Conservation (phyloP, 768 basidiomycete genomes). For the Dacryopinax spathularia region DNA sequence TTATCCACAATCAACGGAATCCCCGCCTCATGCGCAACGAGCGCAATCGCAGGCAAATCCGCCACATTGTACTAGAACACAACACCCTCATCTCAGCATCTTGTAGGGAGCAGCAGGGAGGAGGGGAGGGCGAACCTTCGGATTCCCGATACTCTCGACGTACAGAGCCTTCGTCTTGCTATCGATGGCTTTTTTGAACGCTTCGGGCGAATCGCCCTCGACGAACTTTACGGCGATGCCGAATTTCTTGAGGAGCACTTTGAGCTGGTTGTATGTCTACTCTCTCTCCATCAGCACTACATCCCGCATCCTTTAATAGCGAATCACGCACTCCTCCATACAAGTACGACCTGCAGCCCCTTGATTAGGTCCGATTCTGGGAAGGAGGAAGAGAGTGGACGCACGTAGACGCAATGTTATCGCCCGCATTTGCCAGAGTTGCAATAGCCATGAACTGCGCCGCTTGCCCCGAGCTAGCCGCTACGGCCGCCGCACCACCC, state of each 20-base stretch:
- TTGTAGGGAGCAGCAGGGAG: background rate
- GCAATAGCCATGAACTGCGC: slow-evolving; percentile 63
- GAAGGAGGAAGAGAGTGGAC: slow-evolving; percentile 14
- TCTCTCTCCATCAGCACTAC: background rate
- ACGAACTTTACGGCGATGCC: slow-evolving; percentile 56
- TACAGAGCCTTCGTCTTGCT: slow-evolving; percentile 60
- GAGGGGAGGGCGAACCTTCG: slow-evolving; percentile 26
- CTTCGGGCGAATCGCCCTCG: slow-evolving; percentile 37
- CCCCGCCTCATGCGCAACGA: slow-evolving; percentile 56
- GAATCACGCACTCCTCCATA: slow-evolving; percentile 49
- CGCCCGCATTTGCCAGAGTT: slow-evolving; percentile 46
- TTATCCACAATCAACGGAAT: slow-evolving; percentile 75
- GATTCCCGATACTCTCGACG: slow-evolving; percentile 69
- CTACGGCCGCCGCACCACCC: slow-evolving; percentile 62
- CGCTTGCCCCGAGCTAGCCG: slow-evolving; percentile 52
- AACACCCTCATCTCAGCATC: background rate
- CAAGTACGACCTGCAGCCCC: slow-evolving; percentile 40
- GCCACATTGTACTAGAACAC: slow-evolving; percentile 35
- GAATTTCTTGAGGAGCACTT: slow-evolving; percentile 56
- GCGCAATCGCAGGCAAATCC: slow-evolving; percentile 51
- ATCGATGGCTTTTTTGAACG: slow-evolving; percentile 54
- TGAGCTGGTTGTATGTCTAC: slow-evolving; percentile 61
- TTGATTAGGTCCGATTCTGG: background rate
- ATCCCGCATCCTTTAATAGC: background rate
- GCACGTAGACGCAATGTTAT: slow-evolving; percentile 65